These are phyloP conservation scores for Marvania coccoides DNA, from an alignment of 139 green algal species.

Conservation along the genomic window DNA sequence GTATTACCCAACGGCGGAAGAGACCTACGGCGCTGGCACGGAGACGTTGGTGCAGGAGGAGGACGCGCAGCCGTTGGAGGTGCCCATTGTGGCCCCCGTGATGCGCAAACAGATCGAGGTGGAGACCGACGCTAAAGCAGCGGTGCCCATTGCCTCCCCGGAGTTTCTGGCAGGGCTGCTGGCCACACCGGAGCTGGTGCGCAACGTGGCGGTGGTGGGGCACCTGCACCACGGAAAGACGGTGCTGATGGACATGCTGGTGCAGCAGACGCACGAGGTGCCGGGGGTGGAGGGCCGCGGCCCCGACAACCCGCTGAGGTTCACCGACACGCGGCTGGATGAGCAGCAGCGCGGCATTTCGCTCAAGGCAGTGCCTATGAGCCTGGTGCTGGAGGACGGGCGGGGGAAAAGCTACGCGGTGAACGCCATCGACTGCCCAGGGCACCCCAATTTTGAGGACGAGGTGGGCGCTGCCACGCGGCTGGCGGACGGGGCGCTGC, in stretches of 20 bases:
- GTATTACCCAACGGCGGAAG: constrained; percentile 95
- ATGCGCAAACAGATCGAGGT: constrained; percentile 65
- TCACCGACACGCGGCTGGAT: constrained; percentile 93
- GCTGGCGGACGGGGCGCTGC: constrained; percentile 74
- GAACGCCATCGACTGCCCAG: constrained; percentile 81
- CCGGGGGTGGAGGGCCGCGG: constrained; percentile 24
- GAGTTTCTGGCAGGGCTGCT: constrained; percentile 70
- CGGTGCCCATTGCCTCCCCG: constrained; percentile 38
- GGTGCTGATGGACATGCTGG: constrained; percentile 94
- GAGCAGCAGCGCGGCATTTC: constrained; percentile 87
- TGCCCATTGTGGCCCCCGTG: constrained; percentile 91
- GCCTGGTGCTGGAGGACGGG: constrained; percentile 71
- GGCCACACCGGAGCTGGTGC: constrained; percentile 73
- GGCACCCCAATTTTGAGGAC: constrained; percentile 97
- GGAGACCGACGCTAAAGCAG: constrained; percentile 36
- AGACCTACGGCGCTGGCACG: constrained; percentile 84
- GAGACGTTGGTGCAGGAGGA: constrained; percentile 97
- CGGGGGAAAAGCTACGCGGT: constrained; percentile 82
- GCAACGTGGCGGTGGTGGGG: constrained; percentile 87
- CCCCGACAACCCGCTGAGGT: constrained; percentile 55
- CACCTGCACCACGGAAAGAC: constrained; percentile 99
- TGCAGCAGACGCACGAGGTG: constrained; percentile 84
- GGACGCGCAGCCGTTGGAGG: constrained; percentile 94
- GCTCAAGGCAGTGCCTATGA: constrained; percentile 93
- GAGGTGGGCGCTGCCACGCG: constrained; percentile 82